phyloP scores from a whole-genome alignment of 2,329 filamentous ascomycete species.

The Coleophoma eucalyptorum region DNA sequence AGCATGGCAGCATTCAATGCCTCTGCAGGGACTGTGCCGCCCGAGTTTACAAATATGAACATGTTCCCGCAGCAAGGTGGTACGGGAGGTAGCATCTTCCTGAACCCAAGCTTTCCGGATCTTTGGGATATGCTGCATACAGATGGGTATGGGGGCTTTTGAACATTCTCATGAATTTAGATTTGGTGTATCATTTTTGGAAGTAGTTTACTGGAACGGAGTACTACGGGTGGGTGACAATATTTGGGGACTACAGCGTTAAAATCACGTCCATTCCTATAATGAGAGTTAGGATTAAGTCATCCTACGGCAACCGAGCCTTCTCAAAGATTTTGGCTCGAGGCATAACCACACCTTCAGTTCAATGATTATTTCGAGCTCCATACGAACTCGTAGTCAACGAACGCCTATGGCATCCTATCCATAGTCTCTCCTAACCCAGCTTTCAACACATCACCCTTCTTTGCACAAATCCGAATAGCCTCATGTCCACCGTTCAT shows the following conservation, averaged over 20 bases:
- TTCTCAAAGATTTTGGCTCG: too few species aligned
- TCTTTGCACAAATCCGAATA: background rate
- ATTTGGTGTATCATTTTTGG: too few species aligned
- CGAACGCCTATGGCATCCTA: background rate
- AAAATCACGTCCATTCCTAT: too few species aligned
- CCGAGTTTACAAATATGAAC: background rate
- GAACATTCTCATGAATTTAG: background rate
- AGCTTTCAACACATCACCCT: background rate
- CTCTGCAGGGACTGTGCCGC: background rate
- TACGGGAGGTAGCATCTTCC: background rate
- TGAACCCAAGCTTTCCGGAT: background rate
- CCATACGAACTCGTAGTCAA: too few species aligned
- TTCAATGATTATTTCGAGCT: too few species aligned
- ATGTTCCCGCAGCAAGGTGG: background rate
- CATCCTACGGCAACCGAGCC: too few species aligned
- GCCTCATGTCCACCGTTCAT: background rate
- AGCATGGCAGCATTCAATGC: background rate
- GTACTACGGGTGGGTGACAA: too few species aligned
- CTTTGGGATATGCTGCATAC: constrained; percentile 1
- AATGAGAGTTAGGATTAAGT: too few species aligned
- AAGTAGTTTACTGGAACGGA: too few species aligned
- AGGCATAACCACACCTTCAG: too few species aligned
- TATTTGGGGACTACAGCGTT: too few species aligned
- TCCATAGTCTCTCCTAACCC: background rate
- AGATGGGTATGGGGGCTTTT: background rate